Conservation (phyloP, 352 stramenopile genomes). For the Phytophthora cactorum region DNA sequence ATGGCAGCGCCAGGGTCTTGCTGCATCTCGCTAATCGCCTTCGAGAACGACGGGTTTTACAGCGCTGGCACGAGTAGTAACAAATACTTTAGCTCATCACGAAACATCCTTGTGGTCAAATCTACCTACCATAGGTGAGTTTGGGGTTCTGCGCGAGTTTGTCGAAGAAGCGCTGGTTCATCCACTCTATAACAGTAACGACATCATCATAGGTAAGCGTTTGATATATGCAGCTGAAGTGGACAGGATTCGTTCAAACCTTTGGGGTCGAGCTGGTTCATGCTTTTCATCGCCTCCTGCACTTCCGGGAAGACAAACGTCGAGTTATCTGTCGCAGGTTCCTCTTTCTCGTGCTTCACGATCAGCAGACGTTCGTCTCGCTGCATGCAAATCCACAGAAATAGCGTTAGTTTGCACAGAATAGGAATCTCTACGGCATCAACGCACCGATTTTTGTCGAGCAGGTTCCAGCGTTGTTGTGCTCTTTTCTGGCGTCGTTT, state of each 20-base stretch:
- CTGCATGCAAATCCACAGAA: constrained; percentile 21
- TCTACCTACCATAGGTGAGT: constrained; percentile 50
- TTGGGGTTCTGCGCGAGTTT: constrained; percentile 69
- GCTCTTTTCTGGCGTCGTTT: constrained; percentile 5
- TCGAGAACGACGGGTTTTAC: constrained; percentile 70
- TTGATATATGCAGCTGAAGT: background rate
- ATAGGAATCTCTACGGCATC: background rate
- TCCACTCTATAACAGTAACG: constrained; percentile 58
- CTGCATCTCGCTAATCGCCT: constrained; percentile 77
- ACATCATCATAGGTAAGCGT: background rate
- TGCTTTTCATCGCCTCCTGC: constrained; percentile 63
- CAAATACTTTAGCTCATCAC: background rate
- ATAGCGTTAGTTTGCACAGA: constrained; percentile 2
- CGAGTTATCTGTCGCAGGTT: constrained; percentile 18
- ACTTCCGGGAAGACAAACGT: constrained; percentile 80
- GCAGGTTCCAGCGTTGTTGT: constrained; percentile 12
- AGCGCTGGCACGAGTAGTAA: constrained; percentile 40
- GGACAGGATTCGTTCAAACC: constrained; percentile 27
- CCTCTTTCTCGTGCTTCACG: constrained; percentile 32
- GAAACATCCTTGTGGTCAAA: background rate
- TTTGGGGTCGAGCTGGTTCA: constrained; percentile 70
- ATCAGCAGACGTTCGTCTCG: constrained; percentile 49
- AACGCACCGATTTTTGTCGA: constrained; percentile 20
- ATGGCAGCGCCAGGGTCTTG: constrained; percentile 60
- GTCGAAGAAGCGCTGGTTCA: constrained; percentile 73